phyloP scores from a whole-genome alignment of 192 early-diverging fungal species.

The Gaertneriomyces sp. region DNA sequence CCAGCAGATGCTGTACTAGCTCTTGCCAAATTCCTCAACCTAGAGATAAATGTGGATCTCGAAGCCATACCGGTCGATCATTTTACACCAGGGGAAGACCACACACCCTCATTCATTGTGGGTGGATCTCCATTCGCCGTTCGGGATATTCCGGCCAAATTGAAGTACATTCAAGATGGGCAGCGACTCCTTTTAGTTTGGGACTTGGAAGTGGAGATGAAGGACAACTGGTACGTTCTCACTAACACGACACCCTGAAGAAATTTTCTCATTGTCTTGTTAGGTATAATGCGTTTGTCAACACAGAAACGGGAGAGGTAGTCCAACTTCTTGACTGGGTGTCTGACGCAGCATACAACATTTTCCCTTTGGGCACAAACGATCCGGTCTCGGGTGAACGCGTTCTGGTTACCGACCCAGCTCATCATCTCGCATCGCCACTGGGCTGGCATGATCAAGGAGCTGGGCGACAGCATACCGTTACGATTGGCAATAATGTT shows the following conservation, averaged over 20 bases:
- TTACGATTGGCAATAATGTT: conserved; percentile 88
- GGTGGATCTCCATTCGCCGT: conserved; percentile 36
- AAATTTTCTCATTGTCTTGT: not conserved
- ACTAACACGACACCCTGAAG: conserved; percentile 37
- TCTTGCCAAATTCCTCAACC: conserved; percentile 57
- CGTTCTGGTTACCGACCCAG: conserved; percentile 50
- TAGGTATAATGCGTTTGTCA: conserved; percentile 52
- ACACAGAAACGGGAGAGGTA: conserved; percentile 57
- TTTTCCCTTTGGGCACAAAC: conserved; percentile 75
- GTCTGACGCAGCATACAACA: conserved; percentile 68
- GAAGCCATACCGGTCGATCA: conserved; percentile 32
- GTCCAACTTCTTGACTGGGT: conserved; percentile 84
- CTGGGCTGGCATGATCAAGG: conserved; percentile 74
- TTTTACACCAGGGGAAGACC: conserved; percentile 10
- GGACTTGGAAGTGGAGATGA: conserved; percentile 75
- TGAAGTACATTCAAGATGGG: conserved; percentile 64
- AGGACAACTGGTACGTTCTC: conserved; percentile 64
- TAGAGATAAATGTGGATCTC: conserved; percentile 34
- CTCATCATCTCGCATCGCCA: conserved; percentile 56
- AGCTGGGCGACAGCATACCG: conserved; percentile 47
- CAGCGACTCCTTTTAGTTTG: conserved; percentile 65
- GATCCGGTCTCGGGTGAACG: conserved; percentile 72
- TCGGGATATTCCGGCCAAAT: conserved; percentile 51
- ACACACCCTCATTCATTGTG: conserved; percentile 51
- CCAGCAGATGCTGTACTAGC: conserved; percentile 59